phyloP scores from a whole-genome alignment of 345 rosid species.

The Gynandropsis gynandra region DNA sequence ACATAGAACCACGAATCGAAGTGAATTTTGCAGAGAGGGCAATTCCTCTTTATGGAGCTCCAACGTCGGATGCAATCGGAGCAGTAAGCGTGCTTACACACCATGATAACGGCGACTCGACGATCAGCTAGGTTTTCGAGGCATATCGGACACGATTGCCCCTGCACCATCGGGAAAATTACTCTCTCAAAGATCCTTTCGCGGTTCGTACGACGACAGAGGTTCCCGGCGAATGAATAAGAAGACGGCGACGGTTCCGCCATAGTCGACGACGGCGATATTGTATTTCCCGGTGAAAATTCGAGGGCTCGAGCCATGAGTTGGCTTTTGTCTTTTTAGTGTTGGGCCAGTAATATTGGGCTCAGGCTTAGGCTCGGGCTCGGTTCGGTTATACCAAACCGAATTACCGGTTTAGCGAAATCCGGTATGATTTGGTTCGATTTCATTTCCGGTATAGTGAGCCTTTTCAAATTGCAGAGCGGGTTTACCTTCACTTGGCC shows the following conservation, averaged over 20 bases:
- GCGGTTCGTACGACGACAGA: conserved; percentile 8
- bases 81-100: conserved; percentile 60
- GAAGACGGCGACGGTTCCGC: conserved; percentile 2
- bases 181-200: conserved; percentile 30
- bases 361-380: no score
- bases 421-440: conserved; percentile 1
- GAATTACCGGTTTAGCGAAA: conserved; percentile 3
- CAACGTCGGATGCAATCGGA: conserved; percentile 44
- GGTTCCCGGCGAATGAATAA: background rate
- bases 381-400: background rate
- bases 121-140: conserved; percentile 34
- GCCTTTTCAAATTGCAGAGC: conserved; percentile 27
- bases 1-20: conserved; percentile 52
- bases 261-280: background rate
- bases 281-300: no score
- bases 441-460: background rate
- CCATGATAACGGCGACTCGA: conserved; percentile 41
- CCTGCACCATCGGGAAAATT: conserved; percentile 36
- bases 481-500: conserved; percentile 15
- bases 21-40: conserved; percentile 65
- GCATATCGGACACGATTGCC: conserved; percentile 57
- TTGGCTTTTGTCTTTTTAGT: no score
- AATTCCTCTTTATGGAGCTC: conserved; percentile 57
- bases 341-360: background rate
- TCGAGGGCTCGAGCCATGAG: no score